These are phyloP conservation scores for Cordyceps pruinosa DNA, from an alignment of 2,329 filamentous ascomycete genomes.

Conservation along the genomic window DNA sequence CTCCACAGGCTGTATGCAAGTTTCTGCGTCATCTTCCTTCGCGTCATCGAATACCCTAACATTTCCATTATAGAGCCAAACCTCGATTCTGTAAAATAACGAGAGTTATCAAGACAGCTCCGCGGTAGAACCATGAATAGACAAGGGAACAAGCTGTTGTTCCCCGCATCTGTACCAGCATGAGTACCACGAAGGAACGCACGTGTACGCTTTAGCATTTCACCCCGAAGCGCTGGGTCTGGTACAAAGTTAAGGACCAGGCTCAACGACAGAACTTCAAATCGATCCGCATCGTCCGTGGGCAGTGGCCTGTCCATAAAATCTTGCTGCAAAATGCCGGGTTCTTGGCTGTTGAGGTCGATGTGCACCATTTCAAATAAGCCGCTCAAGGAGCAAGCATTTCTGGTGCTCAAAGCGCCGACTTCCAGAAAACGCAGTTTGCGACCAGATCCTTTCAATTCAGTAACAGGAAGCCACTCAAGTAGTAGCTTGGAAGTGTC, in stretches of 20 bases:
- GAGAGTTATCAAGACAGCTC: conserved; percentile 81
- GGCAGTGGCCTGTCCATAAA: conserved; percentile 87
- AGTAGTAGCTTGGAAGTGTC: conserved; percentile 60
- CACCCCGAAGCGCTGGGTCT: conserved; percentile 63
- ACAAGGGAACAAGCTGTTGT: conserved; percentile 47
- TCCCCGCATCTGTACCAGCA: conserved; percentile 14
- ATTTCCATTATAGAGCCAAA: conserved; percentile 67
- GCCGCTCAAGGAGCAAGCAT: conserved; percentile 70
- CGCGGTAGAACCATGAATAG: conserved; percentile 87
- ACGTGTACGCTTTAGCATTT: conserved; percentile 75
- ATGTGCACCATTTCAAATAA: conserved; percentile 73
- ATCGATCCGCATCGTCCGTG: conserved; percentile 50
- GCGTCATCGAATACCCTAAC: conserved; percentile 62
- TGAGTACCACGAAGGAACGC: conserved; percentile 51
- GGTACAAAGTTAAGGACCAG: conserved; percentile 93
- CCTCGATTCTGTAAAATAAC: conserved; percentile 71
- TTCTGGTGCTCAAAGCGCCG: conserved; percentile 75
- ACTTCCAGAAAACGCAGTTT: conserved; percentile 72
- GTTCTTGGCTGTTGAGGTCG: conserved; percentile 80
- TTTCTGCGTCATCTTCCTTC: conserved; percentile 71
- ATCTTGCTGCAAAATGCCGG: conserved; percentile 78
- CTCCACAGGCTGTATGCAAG: conserved; percentile 87
- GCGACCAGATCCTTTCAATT: conserved; percentile 20
- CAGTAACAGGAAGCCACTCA: conserved; percentile 46
- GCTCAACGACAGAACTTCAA: conserved; percentile 87